phyloP scores from a whole-genome alignment of 2,329 filamentous ascomycete genomes.

The Achaetomium macrosporum region DNA sequence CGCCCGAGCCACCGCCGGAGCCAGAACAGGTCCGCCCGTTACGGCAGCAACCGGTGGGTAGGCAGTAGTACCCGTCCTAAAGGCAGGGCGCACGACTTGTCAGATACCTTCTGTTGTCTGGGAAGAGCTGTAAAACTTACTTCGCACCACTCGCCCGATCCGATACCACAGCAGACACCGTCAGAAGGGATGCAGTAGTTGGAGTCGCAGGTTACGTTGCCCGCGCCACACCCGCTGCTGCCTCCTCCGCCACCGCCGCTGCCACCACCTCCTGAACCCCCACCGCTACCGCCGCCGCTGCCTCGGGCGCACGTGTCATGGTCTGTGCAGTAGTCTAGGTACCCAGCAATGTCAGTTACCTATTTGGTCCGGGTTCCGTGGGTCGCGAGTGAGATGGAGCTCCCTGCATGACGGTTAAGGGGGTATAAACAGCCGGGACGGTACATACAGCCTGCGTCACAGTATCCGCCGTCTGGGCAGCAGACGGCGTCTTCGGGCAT shows the following conservation, averaged over 20 bases:
- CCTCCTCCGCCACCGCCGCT: constrained; percentile 12
- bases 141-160: constrained; percentile 13
- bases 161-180: constrained; percentile 11
- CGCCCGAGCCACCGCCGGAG: neutral
- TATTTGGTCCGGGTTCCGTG: neutral
- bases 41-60: constrained; percentile 8
- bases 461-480: constrained; percentile 28
- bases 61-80: constrained; percentile 13
- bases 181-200: constrained; percentile 10
- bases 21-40: constrained; percentile 11
- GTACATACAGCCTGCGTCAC: constrained; percentile 28
- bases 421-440: neutral
- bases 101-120: neutral
- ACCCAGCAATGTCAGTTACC: neutral
- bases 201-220: neutral
- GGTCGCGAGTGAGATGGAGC: neutral
- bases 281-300: constrained; percentile 17
- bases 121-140: neutral
- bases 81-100: neutral
- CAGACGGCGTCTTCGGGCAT: constrained; percentile 30
- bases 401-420: neutral
- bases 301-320: neutral
- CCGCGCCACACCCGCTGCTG: constrained; percentile 2
- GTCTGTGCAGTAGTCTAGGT: neutral
- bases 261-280: constrained; percentile 11